Base-by-base conservation (phyloP, 1,139 yeast genomes). In the Diutina pseudorugosa region DNA sequence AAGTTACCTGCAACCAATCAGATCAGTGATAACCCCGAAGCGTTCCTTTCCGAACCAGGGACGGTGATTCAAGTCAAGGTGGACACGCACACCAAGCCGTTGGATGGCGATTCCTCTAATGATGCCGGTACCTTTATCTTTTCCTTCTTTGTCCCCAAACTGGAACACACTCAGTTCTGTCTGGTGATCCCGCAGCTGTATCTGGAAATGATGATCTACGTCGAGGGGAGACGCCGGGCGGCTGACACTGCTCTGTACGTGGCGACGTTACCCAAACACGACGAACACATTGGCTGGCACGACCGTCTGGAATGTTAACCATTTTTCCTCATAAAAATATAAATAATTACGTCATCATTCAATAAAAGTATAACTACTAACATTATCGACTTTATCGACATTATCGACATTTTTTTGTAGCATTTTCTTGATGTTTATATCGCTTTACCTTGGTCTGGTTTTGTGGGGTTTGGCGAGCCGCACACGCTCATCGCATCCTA, bases 221-320 rank as follows among this genome's bases (percentile, higher is more conserved):
- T 90, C 30, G 91, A 85, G 61, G 97, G 95, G 41, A 80, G 95
- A 69, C 83, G 97, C 73, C 81, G 94, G 68, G 95, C 96, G 3
- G 76, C 75, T 52, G 94, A 85, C 54, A 88, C 96, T 23, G 91
- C 93, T 50, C 75, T 76, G 54, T 88, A 75, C 62, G 87, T 83
- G 11, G 76, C 73, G 53, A 68, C 73, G 20, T 67, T 72, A 51
- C 50, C 49, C 21, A 25, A 9, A 7, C 21, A 45, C 16, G 36
- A 45, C n/a, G 40, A 45, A 8, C 49, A 45, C 23, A 27, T 45
- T n/a, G 49, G 49, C 20, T 45, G 49, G 49, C 49, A 45, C 49
- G 49, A 45, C 40, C 49, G 49, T 25, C 23, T 18, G 23, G 49
- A 45, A 21, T 45, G 49, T 9, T 45, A 45, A 20, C 21, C 9